A percentile compares a stretch with the other conserved stretches of the same genome.
These are phyloP conservation scores for Imleria badia DNA, from an alignment of 768 basidiomycete genomes.

Conservation along the genomic window DNA sequence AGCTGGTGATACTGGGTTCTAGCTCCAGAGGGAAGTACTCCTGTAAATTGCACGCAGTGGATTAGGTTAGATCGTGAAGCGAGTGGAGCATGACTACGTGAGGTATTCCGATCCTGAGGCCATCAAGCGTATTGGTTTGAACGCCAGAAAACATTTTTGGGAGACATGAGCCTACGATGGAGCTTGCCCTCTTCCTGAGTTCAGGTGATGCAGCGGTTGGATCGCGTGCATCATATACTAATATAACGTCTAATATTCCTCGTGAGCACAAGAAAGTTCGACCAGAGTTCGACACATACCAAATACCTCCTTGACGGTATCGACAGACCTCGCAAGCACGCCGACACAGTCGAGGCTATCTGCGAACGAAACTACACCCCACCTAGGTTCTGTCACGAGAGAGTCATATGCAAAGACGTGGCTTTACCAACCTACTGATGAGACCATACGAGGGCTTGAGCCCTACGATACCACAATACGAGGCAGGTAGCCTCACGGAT, in stretches of 20 bases:
- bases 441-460: conserved; percentile 95
- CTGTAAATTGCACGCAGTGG: conserved; percentile 23
- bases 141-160: background rate
- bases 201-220: conserved; percentile 62
- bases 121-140: conserved; percentile 35
- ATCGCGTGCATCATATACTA: conserved; percentile 62
- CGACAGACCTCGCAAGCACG: conserved; percentile 59
- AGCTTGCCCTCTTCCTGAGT: conserved; percentile 38
- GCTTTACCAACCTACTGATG: conserved; percentile 66
- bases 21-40: conserved; percentile 83
- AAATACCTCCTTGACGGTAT: conserved; percentile 54
- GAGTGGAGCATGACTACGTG: conserved; percentile 43
- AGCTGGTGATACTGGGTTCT: conserved; percentile 41
- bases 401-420: background rate
- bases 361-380: conserved; percentile 91
- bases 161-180: conserved; percentile 18
- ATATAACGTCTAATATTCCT: conserved; percentile 31
- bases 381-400: conserved; percentile 42
- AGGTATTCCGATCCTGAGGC: conserved; percentile 74
- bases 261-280: conserved; percentile 1
- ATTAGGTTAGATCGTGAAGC: background rate
- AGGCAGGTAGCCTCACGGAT: conserved; percentile 88
- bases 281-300: conserved; percentile 38
- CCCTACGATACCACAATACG: conserved; percentile 90
- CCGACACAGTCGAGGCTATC: conserved; percentile 96